Evolutionary conservation across 2,329 filamentous ascomycete genomes (phyloP).

Genomic region (Leptographium lundbergii): DNA sequence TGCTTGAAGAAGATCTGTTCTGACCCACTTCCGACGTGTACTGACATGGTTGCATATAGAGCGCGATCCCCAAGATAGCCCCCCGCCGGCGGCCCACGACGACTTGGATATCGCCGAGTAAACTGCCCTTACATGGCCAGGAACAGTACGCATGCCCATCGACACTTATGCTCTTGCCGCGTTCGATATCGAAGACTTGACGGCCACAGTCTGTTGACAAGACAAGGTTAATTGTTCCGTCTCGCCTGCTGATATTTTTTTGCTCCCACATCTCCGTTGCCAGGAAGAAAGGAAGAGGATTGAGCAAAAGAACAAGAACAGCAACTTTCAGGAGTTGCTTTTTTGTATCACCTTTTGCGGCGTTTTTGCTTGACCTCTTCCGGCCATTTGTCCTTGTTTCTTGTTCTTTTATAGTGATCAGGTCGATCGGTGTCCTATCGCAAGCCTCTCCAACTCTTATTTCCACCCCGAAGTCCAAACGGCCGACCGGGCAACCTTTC

Average conservation of each 20-base stretch:
- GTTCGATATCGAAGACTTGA: neutral
- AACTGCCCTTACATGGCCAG: neutral
- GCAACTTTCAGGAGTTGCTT: neutral
- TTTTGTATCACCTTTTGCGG: neutral
- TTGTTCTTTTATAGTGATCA: constrained; percentile 10
- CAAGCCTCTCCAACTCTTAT: neutral
- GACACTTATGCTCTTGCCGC: neutral
- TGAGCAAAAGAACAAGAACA: neutral
- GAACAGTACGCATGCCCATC: neutral
- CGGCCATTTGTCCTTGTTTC: neutral
- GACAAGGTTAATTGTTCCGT: neutral
- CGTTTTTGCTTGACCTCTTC: neutral
- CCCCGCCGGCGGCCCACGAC: constrained; percentile 74
- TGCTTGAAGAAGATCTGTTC: constrained; percentile 12
- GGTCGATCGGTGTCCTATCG: constrained; percentile 7
- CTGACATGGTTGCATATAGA: neutral
- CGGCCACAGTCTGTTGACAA: neutral
- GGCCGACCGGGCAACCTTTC: neutral
- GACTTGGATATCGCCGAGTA: constrained; percentile 91
- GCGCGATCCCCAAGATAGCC: constrained; percentile 44
- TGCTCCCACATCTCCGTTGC: neutral
- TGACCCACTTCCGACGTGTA: neutral
- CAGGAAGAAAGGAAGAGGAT: neutral
- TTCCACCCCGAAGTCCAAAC: neutral
- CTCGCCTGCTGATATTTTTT: neutral